phyloP scores from a whole-genome alignment of 164 flowering plant genomes.

The Saururus chinensis region DNA sequence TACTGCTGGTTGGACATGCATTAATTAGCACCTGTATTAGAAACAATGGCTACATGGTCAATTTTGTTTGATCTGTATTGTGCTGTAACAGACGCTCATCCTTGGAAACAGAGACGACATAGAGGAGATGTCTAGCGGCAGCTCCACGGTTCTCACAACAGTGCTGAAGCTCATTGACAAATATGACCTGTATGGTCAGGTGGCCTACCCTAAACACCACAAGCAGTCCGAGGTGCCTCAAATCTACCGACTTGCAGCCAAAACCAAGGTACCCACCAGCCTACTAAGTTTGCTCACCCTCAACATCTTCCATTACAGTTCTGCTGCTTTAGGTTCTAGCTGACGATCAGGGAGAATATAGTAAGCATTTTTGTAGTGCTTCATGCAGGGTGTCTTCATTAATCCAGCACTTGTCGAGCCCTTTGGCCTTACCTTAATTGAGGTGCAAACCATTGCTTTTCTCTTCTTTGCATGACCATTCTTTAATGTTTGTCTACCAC shows the following conservation, averaged over 20 bases:
- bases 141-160: conserved; percentile 44
- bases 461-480: not conserved
- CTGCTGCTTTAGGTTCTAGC: not conserved
- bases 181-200: conserved; percentile 77
- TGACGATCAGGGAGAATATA: not conserved
- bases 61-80: too few species aligned
- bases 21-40: too few species aligned
- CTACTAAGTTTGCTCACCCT: too few species aligned
- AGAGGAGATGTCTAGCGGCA: conserved; percentile 62
- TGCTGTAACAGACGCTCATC: conserved; percentile 45
- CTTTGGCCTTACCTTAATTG: conserved; percentile 57
- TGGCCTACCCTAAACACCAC: conserved; percentile 84
- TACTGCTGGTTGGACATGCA: too few species aligned
- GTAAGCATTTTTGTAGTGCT: not conserved
- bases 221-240: conserved; percentile 82
- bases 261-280: conserved; percentile 46
- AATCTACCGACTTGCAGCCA: conserved; percentile 73
- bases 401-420: conserved; percentile 77
- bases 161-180: conserved; percentile 73
- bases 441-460: conserved; percentile 9
- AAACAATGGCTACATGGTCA: too few species aligned
- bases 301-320: too few species aligned
- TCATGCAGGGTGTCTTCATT: conserved; percentile 61
- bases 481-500: too few species aligned
- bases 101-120: conserved; percentile 84